These are phyloP conservation scores for Solanum pennellii DNA, from an alignment of 257 asterid species.

Conservation along the genomic window DNA sequence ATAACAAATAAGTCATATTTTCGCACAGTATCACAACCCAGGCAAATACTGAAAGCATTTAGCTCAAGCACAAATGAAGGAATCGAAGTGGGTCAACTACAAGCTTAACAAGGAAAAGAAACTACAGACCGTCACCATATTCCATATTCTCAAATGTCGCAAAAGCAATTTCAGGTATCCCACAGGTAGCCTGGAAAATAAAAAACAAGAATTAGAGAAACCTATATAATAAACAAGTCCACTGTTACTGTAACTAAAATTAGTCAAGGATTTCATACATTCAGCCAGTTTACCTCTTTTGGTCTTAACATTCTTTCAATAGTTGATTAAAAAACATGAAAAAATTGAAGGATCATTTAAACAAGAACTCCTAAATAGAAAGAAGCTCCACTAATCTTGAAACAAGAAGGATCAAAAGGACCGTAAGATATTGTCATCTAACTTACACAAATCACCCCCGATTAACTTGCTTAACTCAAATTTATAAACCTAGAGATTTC, in stretches of 20 bases:
- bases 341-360: neutral
- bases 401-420: neutral
- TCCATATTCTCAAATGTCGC: slow-evolving; percentile 98
- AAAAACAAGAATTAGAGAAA: neutral
- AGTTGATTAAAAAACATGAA: neutral
- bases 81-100: neutral
- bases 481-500: neutral
- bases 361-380: neutral
- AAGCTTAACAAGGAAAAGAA: slow-evolving; percentile 7
- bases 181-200: slow-evolving; percentile 77
- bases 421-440: neutral
- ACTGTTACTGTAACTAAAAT: neutral
- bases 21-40: neutral
- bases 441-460: neutral
- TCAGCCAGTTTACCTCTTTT: neutral
- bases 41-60: neutral
- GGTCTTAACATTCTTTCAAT: neutral
- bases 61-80: neutral
- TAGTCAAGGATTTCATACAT: neutral
- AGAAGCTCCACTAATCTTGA: neutral
- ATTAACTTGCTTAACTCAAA: neutral
- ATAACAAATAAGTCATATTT: neutral
- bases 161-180: slow-evolving; percentile 88
- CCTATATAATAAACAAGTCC: neutral
- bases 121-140: slow-evolving; percentile 78